A percentile compares a stretch with the other conserved stretches of the same genome.
Evolutionary conservation across 1,284 basidiomycete species (phyloP).

Genomic region (Ganoderma lingzhi): DNA sequence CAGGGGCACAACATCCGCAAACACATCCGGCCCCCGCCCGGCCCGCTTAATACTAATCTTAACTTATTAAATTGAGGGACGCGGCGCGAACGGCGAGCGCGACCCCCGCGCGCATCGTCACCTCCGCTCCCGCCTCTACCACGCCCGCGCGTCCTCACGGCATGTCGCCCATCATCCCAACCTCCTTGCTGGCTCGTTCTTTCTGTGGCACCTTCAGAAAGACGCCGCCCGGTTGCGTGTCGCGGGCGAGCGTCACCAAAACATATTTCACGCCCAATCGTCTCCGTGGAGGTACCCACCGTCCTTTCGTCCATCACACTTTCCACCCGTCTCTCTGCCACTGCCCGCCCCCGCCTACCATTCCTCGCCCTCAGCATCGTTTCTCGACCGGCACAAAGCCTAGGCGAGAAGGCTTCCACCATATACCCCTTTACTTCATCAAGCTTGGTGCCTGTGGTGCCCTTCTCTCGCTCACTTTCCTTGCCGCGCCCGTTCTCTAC

Average conservation of each 20-base stretch:
- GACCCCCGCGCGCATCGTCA: neutral
- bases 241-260: constrained; percentile 3
- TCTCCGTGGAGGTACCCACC: constrained; percentile 9
- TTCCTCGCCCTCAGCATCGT: neutral
- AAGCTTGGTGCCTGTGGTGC: constrained; percentile 35
- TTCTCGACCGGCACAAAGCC: neutral
- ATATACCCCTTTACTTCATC: constrained; percentile 11
- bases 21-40: neutral
- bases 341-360: constrained; percentile 5
- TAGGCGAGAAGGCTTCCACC: neutral
- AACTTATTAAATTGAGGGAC: neutral
- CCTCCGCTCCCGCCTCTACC: neutral
- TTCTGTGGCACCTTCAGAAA: constrained; percentile 15
- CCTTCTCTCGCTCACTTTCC: constrained; percentile 40
- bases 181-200: constrained; percentile 21
- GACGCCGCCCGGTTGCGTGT: constrained; percentile 7
- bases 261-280: constrained; percentile 23
- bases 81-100: neutral
- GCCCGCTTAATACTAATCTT: too few species aligned
- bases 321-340: neutral
- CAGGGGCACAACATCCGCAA: constrained; percentile 9
- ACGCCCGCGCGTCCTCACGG: constrained; percentile 1
- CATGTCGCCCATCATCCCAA: constrained; percentile 23
- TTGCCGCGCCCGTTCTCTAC: constrained; percentile 36
- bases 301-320: constrained; percentile 17